Percentiles rank a stretch among this genome's conserved stretches.
Conservation (phyloP, 306 rosid genomes). For the Potentilla sterilis region DNA sequence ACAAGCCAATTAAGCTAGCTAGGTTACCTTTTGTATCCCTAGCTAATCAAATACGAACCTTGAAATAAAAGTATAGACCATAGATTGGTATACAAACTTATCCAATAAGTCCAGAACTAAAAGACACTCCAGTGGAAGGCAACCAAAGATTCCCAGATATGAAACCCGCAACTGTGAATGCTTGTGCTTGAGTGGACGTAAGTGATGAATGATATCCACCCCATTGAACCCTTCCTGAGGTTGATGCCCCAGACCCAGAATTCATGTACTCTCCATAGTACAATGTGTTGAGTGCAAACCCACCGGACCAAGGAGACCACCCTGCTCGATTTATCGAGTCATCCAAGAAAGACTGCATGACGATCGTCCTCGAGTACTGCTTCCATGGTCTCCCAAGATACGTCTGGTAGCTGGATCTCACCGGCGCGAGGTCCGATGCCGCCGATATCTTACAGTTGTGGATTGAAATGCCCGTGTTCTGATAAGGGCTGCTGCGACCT, state of each 20-base stretch:
- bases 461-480: constrained; percentile 43
- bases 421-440: constrained; percentile 24
- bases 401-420: constrained; percentile 14
- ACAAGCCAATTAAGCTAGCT: background rate
- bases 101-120: constrained; percentile 29
- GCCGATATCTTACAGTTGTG: constrained; percentile 32
- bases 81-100: background rate
- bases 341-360: constrained; percentile 31
- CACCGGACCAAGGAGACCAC: constrained; percentile 41
- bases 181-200: constrained; percentile 23
- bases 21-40: background rate
- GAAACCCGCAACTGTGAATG: constrained; percentile 33
- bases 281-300: constrained; percentile 9
- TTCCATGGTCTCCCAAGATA: constrained; percentile 44
- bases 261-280: constrained; percentile 36
- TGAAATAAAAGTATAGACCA: background rate
- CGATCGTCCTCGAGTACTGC: constrained; percentile 36
- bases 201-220: constrained; percentile 29
- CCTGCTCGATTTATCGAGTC: constrained; percentile 26
- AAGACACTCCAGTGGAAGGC: constrained; percentile 41
- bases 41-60: background rate
- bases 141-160: constrained; percentile 37
- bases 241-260: constrained; percentile 38
- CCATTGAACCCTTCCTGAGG: constrained; percentile 29
- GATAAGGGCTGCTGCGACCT: constrained; percentile 30